These are phyloP conservation scores for Penicillium nordicum DNA, from an alignment of 2,329 filamentous ascomycete species.

Conservation along the genomic window DNA sequence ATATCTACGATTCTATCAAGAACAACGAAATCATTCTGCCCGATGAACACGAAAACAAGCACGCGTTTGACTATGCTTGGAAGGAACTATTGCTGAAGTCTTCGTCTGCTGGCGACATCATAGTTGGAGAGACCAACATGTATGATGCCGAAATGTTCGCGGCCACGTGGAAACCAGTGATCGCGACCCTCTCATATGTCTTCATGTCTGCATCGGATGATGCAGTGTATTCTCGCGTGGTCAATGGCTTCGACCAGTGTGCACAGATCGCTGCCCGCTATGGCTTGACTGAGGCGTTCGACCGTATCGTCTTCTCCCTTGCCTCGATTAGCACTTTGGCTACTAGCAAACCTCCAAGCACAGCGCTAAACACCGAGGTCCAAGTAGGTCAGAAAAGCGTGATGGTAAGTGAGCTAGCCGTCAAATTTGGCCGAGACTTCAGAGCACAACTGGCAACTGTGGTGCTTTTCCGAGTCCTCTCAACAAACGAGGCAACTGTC, in stretches of 20 bases:
- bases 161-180: constrained; percentile 89
- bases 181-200: constrained; percentile 93
- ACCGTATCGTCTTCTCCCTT: constrained; percentile 87
- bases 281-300: constrained; percentile 76
- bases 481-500: constrained; percentile 76
- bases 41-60: constrained; percentile 94
- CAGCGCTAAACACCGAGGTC: constrained; percentile 88
- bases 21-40: constrained; percentile 93
- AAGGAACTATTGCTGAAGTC: constrained; percentile 88
- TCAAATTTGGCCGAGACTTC: constrained; percentile 91
- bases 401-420: constrained; percentile 97
- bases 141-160: constrained; percentile 98
- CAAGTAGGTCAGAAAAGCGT: constrained; percentile 88
- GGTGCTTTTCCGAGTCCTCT: constrained; percentile 89
- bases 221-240: constrained; percentile 86
- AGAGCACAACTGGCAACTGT: constrained; percentile 90
- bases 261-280: constrained; percentile 87
- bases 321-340: constrained; percentile 87
- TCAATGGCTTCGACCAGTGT: constrained; percentile 94
- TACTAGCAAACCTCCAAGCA: constrained; percentile 72
- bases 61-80: constrained; percentile 97
- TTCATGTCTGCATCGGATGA: constrained; percentile 99
- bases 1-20: constrained; percentile 88
- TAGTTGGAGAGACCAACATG: constrained; percentile 83
- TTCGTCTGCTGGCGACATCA: constrained; percentile 67